Conservation (phyloP, 2,329 filamentous ascomycete species). For the Gaeumannomyces sp. region DNA sequence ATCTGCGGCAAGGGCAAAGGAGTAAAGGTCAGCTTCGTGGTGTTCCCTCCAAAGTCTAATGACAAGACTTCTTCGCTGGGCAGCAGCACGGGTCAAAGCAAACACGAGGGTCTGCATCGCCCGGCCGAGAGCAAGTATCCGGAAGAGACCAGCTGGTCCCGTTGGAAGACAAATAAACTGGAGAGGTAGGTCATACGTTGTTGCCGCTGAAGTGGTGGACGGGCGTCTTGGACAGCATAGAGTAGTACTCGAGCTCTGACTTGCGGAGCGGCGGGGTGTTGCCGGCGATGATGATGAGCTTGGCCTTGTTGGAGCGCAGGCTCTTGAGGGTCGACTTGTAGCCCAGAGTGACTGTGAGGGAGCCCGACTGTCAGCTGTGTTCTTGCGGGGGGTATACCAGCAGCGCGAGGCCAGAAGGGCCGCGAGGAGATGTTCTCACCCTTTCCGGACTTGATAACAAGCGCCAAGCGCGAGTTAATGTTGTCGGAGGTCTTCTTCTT, state of each 20-base stretch:
- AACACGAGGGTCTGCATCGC: constrained; percentile 6
- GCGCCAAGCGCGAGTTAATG: constrained; percentile 55
- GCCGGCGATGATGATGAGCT: constrained; percentile 85
- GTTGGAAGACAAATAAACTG: not conserved
- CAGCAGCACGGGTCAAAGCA: constrained; percentile 32
- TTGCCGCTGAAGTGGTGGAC: constrained; percentile 98
- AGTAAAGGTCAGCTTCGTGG: constrained; percentile 49
- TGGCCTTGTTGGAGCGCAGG: constrained; percentile 61
- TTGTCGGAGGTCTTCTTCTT: constrained; percentile 57
- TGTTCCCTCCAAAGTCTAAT: constrained; percentile 81
- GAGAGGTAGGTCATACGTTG: constrained; percentile 70
- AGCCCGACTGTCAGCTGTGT: not conserved
- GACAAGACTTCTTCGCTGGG: constrained; percentile 87
- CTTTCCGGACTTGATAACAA: constrained; percentile 63
- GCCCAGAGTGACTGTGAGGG: constrained; percentile 63
- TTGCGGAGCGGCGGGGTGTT: constrained; percentile 98
- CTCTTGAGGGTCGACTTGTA: constrained; percentile 63
- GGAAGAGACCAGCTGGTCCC: constrained; percentile 3
- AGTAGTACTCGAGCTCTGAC: constrained; percentile 94
- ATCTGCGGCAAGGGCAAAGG: constrained; percentile 57
- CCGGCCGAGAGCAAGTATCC: constrained; percentile 9
- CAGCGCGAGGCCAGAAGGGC: too few species aligned
- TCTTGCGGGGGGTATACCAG: not conserved
- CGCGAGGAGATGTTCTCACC: constrained; percentile 13
- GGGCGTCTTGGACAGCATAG: constrained; percentile 85